These are phyloP conservation scores for Psilocybe tampanensis DNA, from an alignment of 768 basidiomycete species.

Conservation along the genomic window DNA sequence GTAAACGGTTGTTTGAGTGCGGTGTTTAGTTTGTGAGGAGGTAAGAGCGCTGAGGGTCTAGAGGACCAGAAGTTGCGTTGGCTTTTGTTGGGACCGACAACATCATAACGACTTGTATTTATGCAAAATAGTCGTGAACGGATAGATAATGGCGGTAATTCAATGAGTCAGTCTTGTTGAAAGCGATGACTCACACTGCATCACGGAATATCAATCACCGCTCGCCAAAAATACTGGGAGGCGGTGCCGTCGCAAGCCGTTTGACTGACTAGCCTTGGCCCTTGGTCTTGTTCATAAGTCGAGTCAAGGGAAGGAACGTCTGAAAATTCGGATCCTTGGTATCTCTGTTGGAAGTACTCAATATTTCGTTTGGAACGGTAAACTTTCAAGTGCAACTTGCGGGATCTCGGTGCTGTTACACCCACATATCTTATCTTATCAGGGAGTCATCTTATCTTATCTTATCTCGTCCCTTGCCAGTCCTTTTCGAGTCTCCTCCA, in stretches of 20 bases:
- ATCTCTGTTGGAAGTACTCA: no score
- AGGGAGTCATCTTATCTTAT: no score
- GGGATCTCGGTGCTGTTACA: no score
- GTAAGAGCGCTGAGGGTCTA: not conserved
- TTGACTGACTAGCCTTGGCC: no score
- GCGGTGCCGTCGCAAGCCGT: not conserved
- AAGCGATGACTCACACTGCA: not conserved
- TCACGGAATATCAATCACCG: not conserved
- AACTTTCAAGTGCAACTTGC: no score
- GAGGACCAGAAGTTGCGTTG: not conserved
- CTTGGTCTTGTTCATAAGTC: no score
- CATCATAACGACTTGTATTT: not conserved
- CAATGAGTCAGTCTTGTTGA: not conserved
- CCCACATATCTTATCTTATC: no score
- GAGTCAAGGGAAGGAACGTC: no score
- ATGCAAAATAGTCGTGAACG: not conserved
- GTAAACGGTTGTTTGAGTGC: not conserved
- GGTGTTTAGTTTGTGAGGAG: not conserved
- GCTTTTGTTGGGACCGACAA: not conserved
- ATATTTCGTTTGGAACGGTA: no score
- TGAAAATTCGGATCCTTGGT: no score
- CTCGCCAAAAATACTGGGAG: not conserved
- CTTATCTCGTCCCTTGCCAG: no score
- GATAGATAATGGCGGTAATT: not conserved
- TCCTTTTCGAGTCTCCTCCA: no score